A percentile compares a stretch with the other conserved stretches of the same genome.
Conservation (phyloP, 78 protist genomes). For the Creolimax fragrantissima region DNA sequence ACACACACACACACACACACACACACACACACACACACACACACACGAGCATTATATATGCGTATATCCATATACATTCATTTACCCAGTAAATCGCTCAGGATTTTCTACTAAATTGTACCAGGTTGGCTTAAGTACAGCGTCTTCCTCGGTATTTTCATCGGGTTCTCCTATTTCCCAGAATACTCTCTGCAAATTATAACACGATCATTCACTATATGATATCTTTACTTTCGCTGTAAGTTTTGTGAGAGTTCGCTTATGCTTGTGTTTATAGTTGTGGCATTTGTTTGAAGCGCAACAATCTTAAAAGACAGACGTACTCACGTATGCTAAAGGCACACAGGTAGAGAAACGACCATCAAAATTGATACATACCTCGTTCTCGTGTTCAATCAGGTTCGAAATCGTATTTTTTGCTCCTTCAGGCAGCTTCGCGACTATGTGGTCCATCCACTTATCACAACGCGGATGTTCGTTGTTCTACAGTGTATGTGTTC, state of each 20-base stretch:
- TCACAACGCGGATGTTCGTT: neutral
- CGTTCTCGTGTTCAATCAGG: neutral
- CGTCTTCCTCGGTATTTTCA: neutral
- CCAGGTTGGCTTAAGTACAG: neutral
- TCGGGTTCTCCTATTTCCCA: neutral
- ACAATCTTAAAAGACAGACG: no score
- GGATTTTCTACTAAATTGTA: slow-evolving; percentile 25
- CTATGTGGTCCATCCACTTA: neutral
- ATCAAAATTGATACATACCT: neutral
- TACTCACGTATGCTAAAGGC: no score
- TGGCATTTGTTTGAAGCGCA: no score
- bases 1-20: neutral
- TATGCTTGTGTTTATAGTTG: no score
- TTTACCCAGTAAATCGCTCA: slow-evolving; percentile 27
- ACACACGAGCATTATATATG: neutral
- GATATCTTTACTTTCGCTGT: no score
- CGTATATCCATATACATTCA: neutral
- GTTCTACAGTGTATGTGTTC: neutral
- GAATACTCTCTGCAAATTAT: neutral
- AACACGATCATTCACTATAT: no score
- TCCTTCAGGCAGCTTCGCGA: neutral
- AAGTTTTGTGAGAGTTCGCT: no score
- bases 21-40: neutral
- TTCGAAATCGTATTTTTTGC: neutral
- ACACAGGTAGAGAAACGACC: neutral